Percentiles rank a stretch among this genome's conserved stretches.
These are phyloP conservation scores for Trametes gibbosa DNA, from an alignment of 768 basidiomycete genomes.

Conservation along the genomic window DNA sequence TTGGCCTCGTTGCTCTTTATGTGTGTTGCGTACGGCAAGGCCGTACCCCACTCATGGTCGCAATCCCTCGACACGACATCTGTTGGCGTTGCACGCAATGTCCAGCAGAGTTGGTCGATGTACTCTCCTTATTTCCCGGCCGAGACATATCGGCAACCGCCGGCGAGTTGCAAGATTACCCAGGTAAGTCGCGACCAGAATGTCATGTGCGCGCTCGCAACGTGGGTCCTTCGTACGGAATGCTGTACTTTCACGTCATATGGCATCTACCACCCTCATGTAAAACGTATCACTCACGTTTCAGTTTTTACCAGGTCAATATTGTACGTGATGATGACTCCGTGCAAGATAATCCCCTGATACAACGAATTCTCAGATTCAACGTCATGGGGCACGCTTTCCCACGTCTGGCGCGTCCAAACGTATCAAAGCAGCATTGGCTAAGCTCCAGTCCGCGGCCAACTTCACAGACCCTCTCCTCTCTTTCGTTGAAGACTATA, in stretches of 20 bases:
- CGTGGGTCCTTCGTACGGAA: neutral
- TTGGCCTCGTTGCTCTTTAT: slow-evolving; percentile 4
- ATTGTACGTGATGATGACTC: slow-evolving; percentile 39
- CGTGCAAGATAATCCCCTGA: neutral
- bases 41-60: neutral
- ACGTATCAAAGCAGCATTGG: slow-evolving; percentile 45
- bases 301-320: slow-evolving; percentile 42
- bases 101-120: slow-evolving; percentile 46
- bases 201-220: neutral
- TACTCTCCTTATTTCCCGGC: slow-evolving; percentile 61
- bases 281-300: neutral
- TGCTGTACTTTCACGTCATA: neutral
- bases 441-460: slow-evolving; percentile 49
- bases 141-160: slow-evolving; percentile 43
- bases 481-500: slow-evolving; percentile 55
- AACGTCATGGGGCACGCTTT: slow-evolving; percentile 78
- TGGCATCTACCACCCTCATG: too few species aligned
- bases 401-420: slow-evolving; percentile 53
- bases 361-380: slow-evolving; percentile 45
- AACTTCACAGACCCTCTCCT: slow-evolving; percentile 45
- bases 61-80: neutral
- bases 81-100: slow-evolving; percentile 14
- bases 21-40: slow-evolving; percentile 4
- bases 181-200: slow-evolving; percentile 18
- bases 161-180: slow-evolving; percentile 40